These are phyloP conservation scores for Amanita pallidorosea DNA, from an alignment of 768 basidiomycete species.

Conservation along the genomic window DNA sequence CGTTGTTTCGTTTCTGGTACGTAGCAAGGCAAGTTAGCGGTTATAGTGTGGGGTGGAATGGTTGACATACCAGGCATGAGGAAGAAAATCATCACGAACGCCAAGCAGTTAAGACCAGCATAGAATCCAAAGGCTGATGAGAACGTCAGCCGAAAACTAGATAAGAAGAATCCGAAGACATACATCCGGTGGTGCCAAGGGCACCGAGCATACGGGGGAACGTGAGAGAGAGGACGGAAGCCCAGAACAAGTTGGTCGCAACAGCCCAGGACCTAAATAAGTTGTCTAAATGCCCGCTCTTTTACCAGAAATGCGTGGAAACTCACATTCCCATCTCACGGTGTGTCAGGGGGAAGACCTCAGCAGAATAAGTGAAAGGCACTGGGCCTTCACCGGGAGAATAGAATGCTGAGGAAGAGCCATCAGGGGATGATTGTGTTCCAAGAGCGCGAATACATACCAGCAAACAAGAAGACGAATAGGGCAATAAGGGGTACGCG, in stretches of 20 bases:
- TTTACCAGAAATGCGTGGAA: conserved; percentile 14
- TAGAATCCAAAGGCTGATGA: conserved; percentile 46
- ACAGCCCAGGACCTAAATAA: conserved; percentile 41
- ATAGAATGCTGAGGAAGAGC: conserved; percentile 29
- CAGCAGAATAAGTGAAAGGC: conserved; percentile 85
- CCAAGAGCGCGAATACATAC: conserved; percentile 9
- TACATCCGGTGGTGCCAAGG: conserved; percentile 27
- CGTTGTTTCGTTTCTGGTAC: conserved; percentile 38
- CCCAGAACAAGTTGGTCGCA: conserved; percentile 39
- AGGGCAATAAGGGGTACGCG: conserved; percentile 32
- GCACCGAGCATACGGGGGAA: conserved; percentile 48
- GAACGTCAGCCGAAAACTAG: conserved; percentile 7
- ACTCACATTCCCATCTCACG: conserved; percentile 52
- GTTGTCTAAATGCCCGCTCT: conserved; percentile 14
- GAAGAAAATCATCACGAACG: conserved; percentile 46
- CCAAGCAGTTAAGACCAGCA: conserved; percentile 37
- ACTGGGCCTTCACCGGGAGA: conserved; percentile 87
- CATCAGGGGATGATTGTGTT: conserved; percentile 2
- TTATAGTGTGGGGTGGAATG: not conserved
- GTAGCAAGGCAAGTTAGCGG: not conserved
- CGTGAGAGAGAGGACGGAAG: conserved; percentile 41
- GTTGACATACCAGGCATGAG: conserved; percentile 34
- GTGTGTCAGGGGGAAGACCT: conserved; percentile 80
- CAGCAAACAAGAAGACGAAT: conserved; percentile 33
- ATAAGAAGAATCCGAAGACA: conserved; percentile 1